Conservation (phyloP, 1,139 yeast species). For the Yamadazyma atmosphaerica region DNA sequence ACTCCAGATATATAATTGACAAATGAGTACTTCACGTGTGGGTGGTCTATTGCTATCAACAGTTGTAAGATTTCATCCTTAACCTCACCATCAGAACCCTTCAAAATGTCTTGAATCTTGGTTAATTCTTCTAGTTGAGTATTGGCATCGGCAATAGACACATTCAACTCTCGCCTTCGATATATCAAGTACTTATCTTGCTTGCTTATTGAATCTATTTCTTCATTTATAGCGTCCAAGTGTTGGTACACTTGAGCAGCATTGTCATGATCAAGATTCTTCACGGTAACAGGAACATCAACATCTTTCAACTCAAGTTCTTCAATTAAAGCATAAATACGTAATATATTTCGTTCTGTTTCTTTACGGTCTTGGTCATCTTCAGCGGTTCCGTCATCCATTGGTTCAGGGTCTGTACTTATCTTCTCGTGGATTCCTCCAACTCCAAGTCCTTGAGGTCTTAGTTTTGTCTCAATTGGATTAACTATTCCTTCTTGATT, state of each 20-base stretch:
- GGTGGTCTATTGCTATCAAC: conserved; percentile 6
- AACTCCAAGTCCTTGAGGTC: conserved; percentile 72
- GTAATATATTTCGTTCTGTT: conserved; percentile 8
- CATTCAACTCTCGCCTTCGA: conserved; percentile 16
- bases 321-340: conserved; percentile 27
- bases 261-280: conserved; percentile 16
- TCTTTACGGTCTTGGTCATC: conserved; percentile 20
- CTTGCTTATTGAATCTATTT: conserved; percentile 18
- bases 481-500: conserved; percentile 68
- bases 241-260: conserved; percentile 13
- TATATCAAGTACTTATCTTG: conserved; percentile 22
- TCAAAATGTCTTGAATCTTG: conserved; percentile 5
- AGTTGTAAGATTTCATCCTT: conserved; percentile 2
- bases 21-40: conserved; percentile 11
- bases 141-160: not conserved
- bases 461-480: conserved; percentile 70
- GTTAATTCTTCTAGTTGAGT: conserved; percentile 6
- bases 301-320: conserved; percentile 27
- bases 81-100: conserved; percentile 3
- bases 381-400: conserved; percentile 18
- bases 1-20: conserved; percentile 8
- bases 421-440: conserved; percentile 52
- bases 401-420: conserved; percentile 8
- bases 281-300: conserved; percentile 27
- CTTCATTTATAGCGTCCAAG: conserved; percentile 16